Evolutionary conservation across 306 rosid species (phyloP), one percentile per base, ranked within the genome.

Genomic region (Cucurbita moschata): DNA sequence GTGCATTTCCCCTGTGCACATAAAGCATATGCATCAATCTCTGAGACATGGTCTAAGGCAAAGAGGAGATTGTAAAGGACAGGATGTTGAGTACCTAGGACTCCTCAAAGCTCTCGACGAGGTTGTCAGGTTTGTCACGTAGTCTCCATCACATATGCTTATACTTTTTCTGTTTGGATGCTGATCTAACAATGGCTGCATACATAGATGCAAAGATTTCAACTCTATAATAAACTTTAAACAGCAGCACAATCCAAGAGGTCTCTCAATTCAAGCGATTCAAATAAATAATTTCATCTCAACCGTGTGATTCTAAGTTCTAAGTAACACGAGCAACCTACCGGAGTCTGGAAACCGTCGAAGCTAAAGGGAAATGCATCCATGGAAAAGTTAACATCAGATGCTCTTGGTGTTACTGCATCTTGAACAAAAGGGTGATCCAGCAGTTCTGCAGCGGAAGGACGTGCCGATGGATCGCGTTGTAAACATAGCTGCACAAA

Each of bases 331-430:
- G 21, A 43, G 80, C 73, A 70, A 79, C 74, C 70, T 94, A 94
- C 99, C 84, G 96, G 96, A 0, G 96, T 91, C 74, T 89, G 88
- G 86, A 88, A 87, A 82, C 99, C 99, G 64, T 91, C 97, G 75
- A 76, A 84, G 77, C 86, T 80, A 74, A 62, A 84, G 52, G 89
- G 90, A 77, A 90, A 88, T 21, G 87, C 91, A 70, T 90, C 95
- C 74, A 85, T 81, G 72, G 90, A 80, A 69, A 89, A 75, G 76
- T 85, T 88, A 67, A 81, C 81, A 81, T 89, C 87, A 47, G 88
- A 79, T 47, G 80, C 79, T 80, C 85, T 89, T 62, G 94, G 83
- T 19, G 91, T 81, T 62, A 83, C 78, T 75, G 88, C 96, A 77
- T 94, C 97, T 53, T 87, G 88, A 79, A 94, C 87, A 75, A 94